A percentile compares a stretch with the other conserved stretches of the same genome.
phyloP scores from a whole-genome alignment of 2,329 filamentous ascomycete species.

The Aschersonia sp. region DNA sequence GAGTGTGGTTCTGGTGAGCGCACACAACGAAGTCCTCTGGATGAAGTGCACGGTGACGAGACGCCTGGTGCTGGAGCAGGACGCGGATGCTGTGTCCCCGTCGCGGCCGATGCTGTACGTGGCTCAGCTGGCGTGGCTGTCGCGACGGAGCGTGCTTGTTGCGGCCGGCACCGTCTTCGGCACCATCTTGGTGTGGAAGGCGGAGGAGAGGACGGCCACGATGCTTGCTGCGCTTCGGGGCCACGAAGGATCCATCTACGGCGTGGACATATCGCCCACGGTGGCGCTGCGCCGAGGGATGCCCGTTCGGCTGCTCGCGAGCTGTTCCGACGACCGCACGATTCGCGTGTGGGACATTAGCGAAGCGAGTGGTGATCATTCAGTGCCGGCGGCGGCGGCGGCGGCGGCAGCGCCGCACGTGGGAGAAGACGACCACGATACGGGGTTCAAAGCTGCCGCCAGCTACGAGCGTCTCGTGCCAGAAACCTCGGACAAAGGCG shows the following conservation, averaged over 20 bases:
- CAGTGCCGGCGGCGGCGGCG: neutral
- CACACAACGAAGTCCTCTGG: conserved; percentile 68
- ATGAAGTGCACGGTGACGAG: conserved; percentile 14
- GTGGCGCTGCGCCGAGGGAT: conserved; percentile 23
- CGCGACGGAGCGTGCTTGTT: conserved; percentile 47
- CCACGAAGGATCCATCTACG: conserved; percentile 91
- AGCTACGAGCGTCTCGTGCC: conserved; percentile 9
- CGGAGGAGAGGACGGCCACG: conserved; percentile 2
- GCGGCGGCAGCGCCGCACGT: too few species aligned
- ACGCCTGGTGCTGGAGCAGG: neutral
- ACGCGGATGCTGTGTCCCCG: conserved; percentile 33
- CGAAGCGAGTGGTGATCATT: conserved; percentile 5
- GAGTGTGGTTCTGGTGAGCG: conserved; percentile 49
- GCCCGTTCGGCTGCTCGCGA: conserved; percentile 54
- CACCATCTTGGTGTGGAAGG: conserved; percentile 84
- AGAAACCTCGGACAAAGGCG: conserved; percentile 2
- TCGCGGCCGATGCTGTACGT: conserved; percentile 81
- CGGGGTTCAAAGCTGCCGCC: conserved; percentile 39
- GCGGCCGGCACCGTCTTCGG: conserved; percentile 89
- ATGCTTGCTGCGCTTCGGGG: conserved; percentile 41
- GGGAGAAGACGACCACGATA: conserved; percentile 23
- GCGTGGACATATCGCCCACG: conserved; percentile 59
- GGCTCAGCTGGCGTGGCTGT: conserved; percentile 55
- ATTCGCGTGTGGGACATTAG: conserved; percentile 79
- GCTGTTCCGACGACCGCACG: conserved; percentile 89